Conservation (phyloP, 1,139 yeast species). For the Magnusiomyces suaveolens region DNA sequence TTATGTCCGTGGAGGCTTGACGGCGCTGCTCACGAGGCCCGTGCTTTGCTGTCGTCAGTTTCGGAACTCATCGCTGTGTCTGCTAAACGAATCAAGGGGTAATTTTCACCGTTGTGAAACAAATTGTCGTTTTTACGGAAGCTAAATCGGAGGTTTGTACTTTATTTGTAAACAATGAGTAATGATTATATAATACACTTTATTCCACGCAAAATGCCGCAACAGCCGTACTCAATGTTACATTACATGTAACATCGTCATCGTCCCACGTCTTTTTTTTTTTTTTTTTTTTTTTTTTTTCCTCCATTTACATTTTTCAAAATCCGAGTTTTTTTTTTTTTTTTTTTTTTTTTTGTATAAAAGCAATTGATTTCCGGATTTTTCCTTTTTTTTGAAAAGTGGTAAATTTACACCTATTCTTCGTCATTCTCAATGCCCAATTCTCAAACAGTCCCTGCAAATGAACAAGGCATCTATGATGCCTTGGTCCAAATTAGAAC, state of each 20-base stretch:
- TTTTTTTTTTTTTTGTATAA: no score
- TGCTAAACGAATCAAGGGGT: no score
- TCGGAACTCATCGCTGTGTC: no score
- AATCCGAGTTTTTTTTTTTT: neutral
- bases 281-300: neutral
- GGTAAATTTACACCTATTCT: neutral
- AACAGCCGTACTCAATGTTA: no score
- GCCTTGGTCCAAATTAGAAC: conserved; percentile 36
- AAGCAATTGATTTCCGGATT: neutral
- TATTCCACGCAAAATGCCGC: no score
- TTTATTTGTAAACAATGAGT: neutral
- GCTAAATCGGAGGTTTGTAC: no score
- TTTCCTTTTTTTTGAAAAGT: neutral
- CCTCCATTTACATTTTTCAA: neutral
- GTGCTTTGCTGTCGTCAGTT: no score
- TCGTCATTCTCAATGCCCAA: neutral
- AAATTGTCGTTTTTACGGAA: no score
- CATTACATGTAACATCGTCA: neutral
- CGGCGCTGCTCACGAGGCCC: no score
- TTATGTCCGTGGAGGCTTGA: no score
- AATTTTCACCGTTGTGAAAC: no score
- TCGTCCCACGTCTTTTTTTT: neutral
- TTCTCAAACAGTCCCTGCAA: conserved; percentile 27
- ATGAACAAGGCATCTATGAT: conserved; percentile 39
- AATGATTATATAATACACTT: neutral